Percentiles rank a stretch among this genome's conserved stretches.
These are phyloP conservation scores for Candida tammaniensis DNA, from an alignment of 805 yeast species.

Conservation along the genomic window DNA sequence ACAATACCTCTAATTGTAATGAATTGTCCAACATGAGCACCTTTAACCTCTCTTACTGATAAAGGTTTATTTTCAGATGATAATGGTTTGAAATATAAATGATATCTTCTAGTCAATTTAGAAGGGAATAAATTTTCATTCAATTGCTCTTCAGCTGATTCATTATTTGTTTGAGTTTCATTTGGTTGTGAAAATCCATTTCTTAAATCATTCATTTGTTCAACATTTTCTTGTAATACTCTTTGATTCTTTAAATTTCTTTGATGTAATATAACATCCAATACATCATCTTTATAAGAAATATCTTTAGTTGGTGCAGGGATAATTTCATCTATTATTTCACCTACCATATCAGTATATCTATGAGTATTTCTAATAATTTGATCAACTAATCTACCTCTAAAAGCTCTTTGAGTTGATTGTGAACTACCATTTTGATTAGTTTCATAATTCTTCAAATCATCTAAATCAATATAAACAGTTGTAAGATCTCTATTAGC, in stretches of 20 bases:
- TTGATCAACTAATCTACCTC: constrained; percentile 44
- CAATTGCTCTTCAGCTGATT: constrained; percentile 12
- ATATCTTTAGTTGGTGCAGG: constrained; percentile 85
- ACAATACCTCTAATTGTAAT: constrained; percentile 93
- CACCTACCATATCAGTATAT: constrained; percentile 73
- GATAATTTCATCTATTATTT: constrained; percentile 73
- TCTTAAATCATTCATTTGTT: constrained; percentile 50
- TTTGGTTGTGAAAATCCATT: constrained; percentile 26
- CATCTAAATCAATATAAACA: constrained; percentile 77
- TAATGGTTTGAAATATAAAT: constrained; percentile 81
- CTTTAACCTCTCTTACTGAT: constrained; percentile 88
- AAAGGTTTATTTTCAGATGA: constrained; percentile 54
- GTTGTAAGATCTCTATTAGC: constrained; percentile 80
- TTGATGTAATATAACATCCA: constrained; percentile 91
- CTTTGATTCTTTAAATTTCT: constrained; percentile 80
- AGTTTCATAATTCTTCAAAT: constrained; percentile 67
- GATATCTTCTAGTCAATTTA: constrained; percentile 81
- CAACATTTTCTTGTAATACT: constrained; percentile 61
- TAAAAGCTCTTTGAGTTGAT: constrained; percentile 9
- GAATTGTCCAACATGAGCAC: constrained; percentile 76
- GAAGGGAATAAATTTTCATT: constrained; percentile 71
- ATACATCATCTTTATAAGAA: constrained; percentile 79
- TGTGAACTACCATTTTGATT: constrained; percentile 21
- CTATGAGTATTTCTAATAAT: constrained; percentile 74
- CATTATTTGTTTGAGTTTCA: constrained; percentile 7